Conservation (phyloP, 805 yeast genomes). For the Cyberlindnera maclurae region DNA sequence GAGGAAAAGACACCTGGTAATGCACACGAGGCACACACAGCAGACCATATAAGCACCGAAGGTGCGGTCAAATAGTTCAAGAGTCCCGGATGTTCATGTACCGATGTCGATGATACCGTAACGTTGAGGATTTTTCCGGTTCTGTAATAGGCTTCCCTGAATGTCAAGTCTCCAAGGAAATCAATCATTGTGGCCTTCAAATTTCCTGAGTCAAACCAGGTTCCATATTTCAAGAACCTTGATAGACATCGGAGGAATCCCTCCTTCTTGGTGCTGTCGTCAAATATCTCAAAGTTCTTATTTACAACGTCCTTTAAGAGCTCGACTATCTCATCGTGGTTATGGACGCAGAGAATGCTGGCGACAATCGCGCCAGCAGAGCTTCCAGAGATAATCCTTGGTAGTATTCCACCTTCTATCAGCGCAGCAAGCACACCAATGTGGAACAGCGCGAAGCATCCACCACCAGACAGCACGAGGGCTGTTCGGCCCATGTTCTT, state of each 20-base stretch:
- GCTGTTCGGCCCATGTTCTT: constrained; percentile 94
- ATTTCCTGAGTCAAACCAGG: constrained; percentile 76
- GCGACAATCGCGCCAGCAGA: constrained; percentile 97
- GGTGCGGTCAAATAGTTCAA: constrained; percentile 78
- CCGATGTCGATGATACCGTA: constrained; percentile 86
- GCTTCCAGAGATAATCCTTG: constrained; percentile 86
- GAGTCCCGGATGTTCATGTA: constrained; percentile 85
- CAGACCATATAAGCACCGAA: constrained; percentile 77
- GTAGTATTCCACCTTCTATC: constrained; percentile 66
- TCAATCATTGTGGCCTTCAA: constrained; percentile 66
- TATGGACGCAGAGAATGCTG: constrained; percentile 74
- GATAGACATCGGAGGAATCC: constrained; percentile 43
- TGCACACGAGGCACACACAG: constrained; percentile 90
- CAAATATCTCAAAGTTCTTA: constrained; percentile 46
- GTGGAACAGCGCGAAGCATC: constrained; percentile 87
- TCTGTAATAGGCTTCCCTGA: constrained; percentile 89
- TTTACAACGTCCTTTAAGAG: constrained; percentile 43
- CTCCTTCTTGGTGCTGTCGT: constrained; percentile 30
- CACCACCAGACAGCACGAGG: constrained; percentile 91
- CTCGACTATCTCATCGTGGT: constrained; percentile 58
- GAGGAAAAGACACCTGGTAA: constrained; percentile 90
- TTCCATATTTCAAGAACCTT: constrained; percentile 71
- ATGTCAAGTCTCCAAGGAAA: constrained; percentile 83
- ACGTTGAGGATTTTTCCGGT: constrained; percentile 91
- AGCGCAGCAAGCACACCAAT: constrained; percentile 85